A percentile compares a stretch with the other conserved stretches of the same genome.
These are phyloP conservation scores for Monosporascus sp. DNA, from an alignment of 2,329 filamentous ascomycete species.

Conservation along the genomic window DNA sequence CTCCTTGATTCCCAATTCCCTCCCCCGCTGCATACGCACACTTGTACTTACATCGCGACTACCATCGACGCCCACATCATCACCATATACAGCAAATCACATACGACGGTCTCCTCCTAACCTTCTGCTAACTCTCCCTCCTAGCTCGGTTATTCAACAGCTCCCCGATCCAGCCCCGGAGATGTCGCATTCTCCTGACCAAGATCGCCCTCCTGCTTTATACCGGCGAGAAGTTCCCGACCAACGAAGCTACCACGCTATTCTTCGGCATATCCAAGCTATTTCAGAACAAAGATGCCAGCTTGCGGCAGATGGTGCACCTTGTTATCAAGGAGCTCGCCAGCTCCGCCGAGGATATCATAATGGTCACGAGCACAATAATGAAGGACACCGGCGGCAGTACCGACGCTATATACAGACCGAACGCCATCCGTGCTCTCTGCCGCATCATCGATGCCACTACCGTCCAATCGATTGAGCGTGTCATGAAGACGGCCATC, in stretches of 20 bases:
- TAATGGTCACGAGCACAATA: slow-evolving; percentile 99
- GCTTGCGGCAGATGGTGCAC: slow-evolving; percentile 97
- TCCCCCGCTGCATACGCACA: neutral
- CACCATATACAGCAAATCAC: slow-evolving; percentile 9
- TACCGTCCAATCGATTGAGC: slow-evolving; percentile 95
- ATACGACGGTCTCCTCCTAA: slow-evolving; percentile 27
- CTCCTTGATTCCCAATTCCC: slow-evolving; percentile 1
- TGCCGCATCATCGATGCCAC: slow-evolving; percentile 96
- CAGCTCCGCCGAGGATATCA: slow-evolving; percentile 93
- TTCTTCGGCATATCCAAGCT: slow-evolving; percentile 99
- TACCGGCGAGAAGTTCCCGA: slow-evolving; percentile 94
- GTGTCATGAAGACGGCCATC: slow-evolving; percentile 97
- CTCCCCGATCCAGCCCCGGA: slow-evolving; percentile 91
- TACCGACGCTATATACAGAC: slow-evolving; percentile 87
- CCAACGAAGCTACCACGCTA: slow-evolving; percentile 92
- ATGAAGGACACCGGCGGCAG: slow-evolving; percentile 99
- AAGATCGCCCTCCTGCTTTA: slow-evolving; percentile 96
- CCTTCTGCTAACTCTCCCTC: slow-evolving; percentile 20
- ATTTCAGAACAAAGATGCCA: slow-evolving; percentile 99
- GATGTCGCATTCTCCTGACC: slow-evolving; percentile 94
- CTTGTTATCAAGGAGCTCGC: slow-evolving; percentile 97
- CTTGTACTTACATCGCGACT: neutral
- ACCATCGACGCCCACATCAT: slow-evolving; percentile 3
- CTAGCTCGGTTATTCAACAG: slow-evolving; percentile 94
- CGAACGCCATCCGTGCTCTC: slow-evolving; percentile 91